Evolutionary conservation across 2,329 filamentous ascomycete species (phyloP).

Genomic region (Pseudocercospora musae): DNA sequence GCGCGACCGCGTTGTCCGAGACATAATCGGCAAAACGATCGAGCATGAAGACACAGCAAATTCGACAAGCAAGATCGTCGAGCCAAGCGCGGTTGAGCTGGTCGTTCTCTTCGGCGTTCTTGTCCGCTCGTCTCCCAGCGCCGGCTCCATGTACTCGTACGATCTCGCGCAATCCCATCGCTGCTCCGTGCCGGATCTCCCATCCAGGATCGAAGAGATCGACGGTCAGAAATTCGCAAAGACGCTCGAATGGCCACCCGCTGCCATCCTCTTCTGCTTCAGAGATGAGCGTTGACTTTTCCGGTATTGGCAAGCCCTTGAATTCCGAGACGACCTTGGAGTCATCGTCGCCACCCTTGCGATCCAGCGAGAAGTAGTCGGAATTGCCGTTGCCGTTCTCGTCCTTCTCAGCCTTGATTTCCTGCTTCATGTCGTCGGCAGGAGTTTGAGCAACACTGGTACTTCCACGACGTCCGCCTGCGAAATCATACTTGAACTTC

Average conservation of each 20-base stretch:
- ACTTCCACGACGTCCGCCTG: conserved; percentile 55
- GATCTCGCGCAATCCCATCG: conserved; percentile 90
- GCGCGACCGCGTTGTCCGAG: conserved; percentile 93
- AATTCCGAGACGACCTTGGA: conserved; percentile 92
- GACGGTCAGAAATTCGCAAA: conserved; percentile 90
- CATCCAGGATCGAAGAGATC: conserved; percentile 91
- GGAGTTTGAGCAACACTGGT: conserved; percentile 58
- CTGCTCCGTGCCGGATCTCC: conserved; percentile 94
- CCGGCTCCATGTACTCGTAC: conserved; percentile 86
- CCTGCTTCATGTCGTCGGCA: conserved; percentile 56
- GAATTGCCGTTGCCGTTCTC: conserved; percentile 50
- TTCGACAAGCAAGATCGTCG: conserved; percentile 88
- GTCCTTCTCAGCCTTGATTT: conserved; percentile 50
- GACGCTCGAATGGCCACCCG: conserved; percentile 90
- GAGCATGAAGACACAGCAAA: conserved; percentile 94
- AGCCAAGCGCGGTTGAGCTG: conserved; percentile 78
- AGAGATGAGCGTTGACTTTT: conserved; percentile 80
- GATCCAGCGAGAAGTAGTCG: conserved; percentile 90
- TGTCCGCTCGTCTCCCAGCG: conserved; percentile 73
- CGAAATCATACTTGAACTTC: conserved; percentile 76
- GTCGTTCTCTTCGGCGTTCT: conserved; percentile 71
- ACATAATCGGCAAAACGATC: conserved; percentile 98
- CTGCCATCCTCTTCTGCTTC: conserved; percentile 73
- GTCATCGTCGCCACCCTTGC: conserved; percentile 77
- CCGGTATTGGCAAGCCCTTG: conserved; percentile 75